Percentiles rank a stretch among this genome's conserved stretches.
phyloP scores from a whole-genome alignment of 2,329 filamentous ascomycete genomes.

The Microcera coccophila region DNA sequence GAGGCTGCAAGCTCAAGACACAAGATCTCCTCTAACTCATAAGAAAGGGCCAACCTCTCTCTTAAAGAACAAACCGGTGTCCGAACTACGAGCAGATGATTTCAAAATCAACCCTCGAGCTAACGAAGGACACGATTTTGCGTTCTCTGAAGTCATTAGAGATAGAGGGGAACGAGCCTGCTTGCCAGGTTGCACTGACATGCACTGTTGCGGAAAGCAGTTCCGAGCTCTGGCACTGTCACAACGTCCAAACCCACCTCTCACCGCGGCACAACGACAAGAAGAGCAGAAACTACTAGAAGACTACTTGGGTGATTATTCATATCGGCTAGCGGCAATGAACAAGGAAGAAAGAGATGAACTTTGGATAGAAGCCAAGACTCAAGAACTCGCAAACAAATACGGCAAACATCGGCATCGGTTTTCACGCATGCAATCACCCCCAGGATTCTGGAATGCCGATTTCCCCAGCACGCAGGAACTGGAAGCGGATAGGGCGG shows the following conservation, averaged over 20 bases:
- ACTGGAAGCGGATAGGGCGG: conserved; percentile 58
- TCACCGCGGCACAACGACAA: conserved; percentile 33
- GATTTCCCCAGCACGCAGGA: conserved; percentile 92
- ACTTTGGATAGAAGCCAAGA: conserved; percentile 71
- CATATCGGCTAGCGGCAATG: conserved; percentile 58
- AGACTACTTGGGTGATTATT: conserved; percentile 53
- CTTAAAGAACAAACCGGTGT: conserved; percentile 55
- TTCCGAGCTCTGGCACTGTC: conserved; percentile 64
- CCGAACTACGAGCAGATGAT: conserved; percentile 60
- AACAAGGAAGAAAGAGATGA: conserved; percentile 57
- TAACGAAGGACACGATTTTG: conserved; percentile 68
- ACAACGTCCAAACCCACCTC: conserved; percentile 40
- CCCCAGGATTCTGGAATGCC: conserved; percentile 85
- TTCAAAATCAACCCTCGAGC: conserved; percentile 76
- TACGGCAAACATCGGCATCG: conserved; percentile 74
- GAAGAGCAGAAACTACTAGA: conserved; percentile 52
- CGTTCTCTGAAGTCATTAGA: conserved; percentile 72
- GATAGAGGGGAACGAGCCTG: conserved; percentile 64
- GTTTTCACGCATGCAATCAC: conserved; percentile 66
- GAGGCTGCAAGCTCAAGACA: conserved; percentile 10
- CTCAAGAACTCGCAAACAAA: conserved; percentile 66
- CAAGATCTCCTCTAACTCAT: conserved; percentile 14
- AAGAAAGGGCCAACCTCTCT: conserved; percentile 29
- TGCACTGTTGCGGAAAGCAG: conserved; percentile 70
- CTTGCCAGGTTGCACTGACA: conserved; percentile 69